A percentile compares a stretch with the other conserved stretches of the same genome.
Conservation (phyloP, 352 stramenopile species). For the Plasmopara halstedii region DNA sequence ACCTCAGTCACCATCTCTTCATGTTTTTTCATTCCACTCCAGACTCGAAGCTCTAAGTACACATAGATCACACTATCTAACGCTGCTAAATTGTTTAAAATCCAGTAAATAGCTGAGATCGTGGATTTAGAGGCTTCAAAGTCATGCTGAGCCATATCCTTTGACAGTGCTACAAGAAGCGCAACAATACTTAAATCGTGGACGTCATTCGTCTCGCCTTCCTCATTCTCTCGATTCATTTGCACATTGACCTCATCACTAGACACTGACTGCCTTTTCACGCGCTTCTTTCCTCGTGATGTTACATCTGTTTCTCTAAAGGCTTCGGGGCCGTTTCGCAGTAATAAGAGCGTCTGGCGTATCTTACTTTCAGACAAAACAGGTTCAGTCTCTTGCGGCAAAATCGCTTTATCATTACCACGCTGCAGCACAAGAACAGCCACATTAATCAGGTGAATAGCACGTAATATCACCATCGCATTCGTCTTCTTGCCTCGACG, state of each 20-base stretch:
- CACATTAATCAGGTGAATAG: slow-evolving; percentile 64
- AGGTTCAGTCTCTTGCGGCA: slow-evolving; percentile 20
- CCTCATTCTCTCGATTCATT: slow-evolving; percentile 69
- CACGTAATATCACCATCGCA: slow-evolving; percentile 55
- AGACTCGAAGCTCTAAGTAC: slow-evolving; percentile 55
- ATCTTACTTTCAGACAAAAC: slow-evolving; percentile 39
- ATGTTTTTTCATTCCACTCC: slow-evolving; percentile 56
- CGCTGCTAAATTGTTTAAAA: slow-evolving; percentile 53
- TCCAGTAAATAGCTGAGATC: slow-evolving; percentile 75
- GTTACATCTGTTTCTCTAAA: slow-evolving; percentile 53
- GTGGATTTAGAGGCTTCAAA: slow-evolving; percentile 75
- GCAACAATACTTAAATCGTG: slow-evolving; percentile 57
- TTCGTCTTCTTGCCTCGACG: slow-evolving; percentile 42
- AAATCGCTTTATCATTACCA: slow-evolving; percentile 6
- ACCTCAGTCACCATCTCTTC: slow-evolving; percentile 43
- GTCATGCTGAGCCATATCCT: slow-evolving; percentile 68
- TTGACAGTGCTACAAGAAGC: slow-evolving; percentile 46
- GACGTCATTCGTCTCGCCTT: slow-evolving; percentile 44
- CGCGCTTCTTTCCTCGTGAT: slow-evolving; percentile 54
- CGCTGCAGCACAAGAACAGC: slow-evolving; percentile 52
- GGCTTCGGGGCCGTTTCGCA: slow-evolving; percentile 49
- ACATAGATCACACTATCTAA: slow-evolving; percentile 41
- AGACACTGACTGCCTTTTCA: slow-evolving; percentile 43
- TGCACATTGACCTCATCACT: slow-evolving; percentile 50
- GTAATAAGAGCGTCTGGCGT: slow-evolving; percentile 31